These are phyloP conservation scores for Ambrosia hybrid DNA, from an alignment of 140 eudicot species.

Conservation along the genomic window DNA sequence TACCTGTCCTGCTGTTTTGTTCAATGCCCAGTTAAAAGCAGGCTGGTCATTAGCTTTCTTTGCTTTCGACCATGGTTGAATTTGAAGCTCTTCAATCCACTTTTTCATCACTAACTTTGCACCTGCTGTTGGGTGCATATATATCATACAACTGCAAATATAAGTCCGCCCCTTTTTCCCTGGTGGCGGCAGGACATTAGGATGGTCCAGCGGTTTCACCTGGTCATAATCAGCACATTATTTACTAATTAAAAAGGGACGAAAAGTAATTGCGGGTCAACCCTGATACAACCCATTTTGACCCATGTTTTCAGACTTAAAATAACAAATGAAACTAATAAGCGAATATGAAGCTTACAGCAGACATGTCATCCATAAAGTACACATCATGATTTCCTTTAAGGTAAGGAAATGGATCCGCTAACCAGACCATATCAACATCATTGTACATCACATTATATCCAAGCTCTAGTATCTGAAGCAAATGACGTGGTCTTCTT, in stretches of 20 bases:
- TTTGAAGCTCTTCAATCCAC: conserved; percentile 90
- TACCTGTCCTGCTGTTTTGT: conserved; percentile 80
- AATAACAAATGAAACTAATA: neutral
- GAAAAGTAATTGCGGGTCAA: no score
- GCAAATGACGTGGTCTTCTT: conserved; percentile 90
- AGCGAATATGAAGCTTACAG: conserved; percentile 47
- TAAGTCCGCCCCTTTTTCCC: conserved; percentile 95
- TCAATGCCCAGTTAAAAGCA: conserved; percentile 91
- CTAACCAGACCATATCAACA: conserved; percentile 99
- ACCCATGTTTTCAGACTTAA: conserved; percentile 6
- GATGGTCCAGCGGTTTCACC: conserved; percentile 89
- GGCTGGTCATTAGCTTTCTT: conserved; percentile 97
- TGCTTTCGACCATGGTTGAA: conserved; percentile 91
- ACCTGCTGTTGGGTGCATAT: conserved; percentile 75
- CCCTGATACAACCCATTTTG: conserved; percentile 11
- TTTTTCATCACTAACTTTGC: conserved; percentile 82
- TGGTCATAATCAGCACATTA: conserved; percentile 29
- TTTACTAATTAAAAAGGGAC: neutral
- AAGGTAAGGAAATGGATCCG: conserved; percentile 90
- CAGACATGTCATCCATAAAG: conserved; percentile 92
- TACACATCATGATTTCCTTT: conserved; percentile 90
- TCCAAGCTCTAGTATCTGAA: conserved; percentile 92
- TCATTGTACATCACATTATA: conserved; percentile 97
- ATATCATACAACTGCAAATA: conserved; percentile 94
- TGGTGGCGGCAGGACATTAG: conserved; percentile 95